Evolutionary conservation across 352 stramenopile species (phyloP).

Genomic region (Pythium sp.): DNA sequence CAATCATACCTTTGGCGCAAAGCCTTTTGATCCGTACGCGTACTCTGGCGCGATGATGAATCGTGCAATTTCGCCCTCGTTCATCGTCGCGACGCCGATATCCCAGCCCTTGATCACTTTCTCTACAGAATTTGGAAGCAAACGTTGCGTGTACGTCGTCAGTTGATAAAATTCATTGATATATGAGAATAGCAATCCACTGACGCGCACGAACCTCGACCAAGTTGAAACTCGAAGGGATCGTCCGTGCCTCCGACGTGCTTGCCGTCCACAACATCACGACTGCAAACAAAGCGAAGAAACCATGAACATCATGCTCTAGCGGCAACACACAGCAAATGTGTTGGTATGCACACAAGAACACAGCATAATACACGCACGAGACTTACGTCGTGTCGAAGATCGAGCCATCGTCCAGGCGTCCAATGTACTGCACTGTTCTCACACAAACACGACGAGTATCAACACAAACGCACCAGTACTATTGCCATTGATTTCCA

Average conservation of each 20-base stretch:
- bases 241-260: conserved; percentile 82
- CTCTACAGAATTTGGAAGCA: conserved; percentile 26
- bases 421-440: conserved; percentile 81
- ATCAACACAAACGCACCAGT: neutral
- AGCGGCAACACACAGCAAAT: neutral
- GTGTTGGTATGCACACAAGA: neutral
- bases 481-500: neutral
- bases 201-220: conserved; percentile 41
- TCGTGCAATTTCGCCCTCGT: conserved; percentile 65
- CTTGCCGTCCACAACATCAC: conserved; percentile 78
- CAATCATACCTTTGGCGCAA: conserved; percentile 61
- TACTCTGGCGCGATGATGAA: conserved; percentile 87
- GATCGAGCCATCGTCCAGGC: conserved; percentile 79
- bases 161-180: neutral
- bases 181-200: neutral
- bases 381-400: conserved; percentile 78
- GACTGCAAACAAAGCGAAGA: conserved; percentile 25
- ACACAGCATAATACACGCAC: neutral
- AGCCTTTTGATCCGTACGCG: conserved; percentile 71
- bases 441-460: neutral
- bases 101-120: conserved; percentile 88
- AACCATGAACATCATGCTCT: neutral
- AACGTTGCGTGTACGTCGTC: neutral
- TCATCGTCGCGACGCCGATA: conserved; percentile 82
- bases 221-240: conserved; percentile 82